Percentiles rank a stretch among this genome's conserved stretches.
These are phyloP conservation scores for Pythium insidiosum DNA, from an alignment of 352 stramenopile species.

Conservation along the genomic window DNA sequence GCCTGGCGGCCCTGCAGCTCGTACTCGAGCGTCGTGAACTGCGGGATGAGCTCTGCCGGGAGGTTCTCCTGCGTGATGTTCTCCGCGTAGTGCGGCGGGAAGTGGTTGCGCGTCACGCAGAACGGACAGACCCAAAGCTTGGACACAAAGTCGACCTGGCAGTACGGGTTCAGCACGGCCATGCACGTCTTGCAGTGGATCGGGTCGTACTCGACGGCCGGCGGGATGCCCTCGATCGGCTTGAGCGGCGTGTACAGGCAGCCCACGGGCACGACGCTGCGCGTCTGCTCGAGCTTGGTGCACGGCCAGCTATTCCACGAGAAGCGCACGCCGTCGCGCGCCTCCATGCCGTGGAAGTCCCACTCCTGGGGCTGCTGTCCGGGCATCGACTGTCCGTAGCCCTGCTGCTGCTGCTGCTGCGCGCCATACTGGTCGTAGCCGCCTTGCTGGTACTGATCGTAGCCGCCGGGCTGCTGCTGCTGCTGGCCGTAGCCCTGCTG, in stretches of 20 bases:
- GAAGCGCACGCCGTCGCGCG: conserved; percentile 93
- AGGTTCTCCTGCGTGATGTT: conserved; percentile 98
- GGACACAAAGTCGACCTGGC: conserved; percentile 97
- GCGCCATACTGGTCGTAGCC: conserved; percentile 24
- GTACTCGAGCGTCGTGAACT: conserved; percentile 99
- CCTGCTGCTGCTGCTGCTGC: conserved; percentile 18
- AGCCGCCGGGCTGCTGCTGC: conserved; percentile 28
- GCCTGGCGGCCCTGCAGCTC: conserved; percentile 91
- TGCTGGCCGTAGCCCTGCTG: conserved; percentile 26
- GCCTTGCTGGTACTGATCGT: conserved; percentile 34
- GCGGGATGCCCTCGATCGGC: conserved; percentile 91
- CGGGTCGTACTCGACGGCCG: conserved; percentile 95
- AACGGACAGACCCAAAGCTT: conserved; percentile 99
- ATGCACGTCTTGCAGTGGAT: conserved; percentile 97
- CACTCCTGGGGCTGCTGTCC: conserved; percentile 77
- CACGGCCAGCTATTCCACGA: conserved; percentile 99
- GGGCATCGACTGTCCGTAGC: conserved; percentile 21
- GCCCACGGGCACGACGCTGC: conserved; percentile 95
- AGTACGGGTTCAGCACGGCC: conserved; percentile 98
- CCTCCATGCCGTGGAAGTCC: conserved; percentile 81
- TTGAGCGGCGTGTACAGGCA: conserved; percentile 97
- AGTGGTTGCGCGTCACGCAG: conserved; percentile 98
- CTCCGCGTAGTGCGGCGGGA: conserved; percentile 91
- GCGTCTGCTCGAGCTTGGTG: conserved; percentile 96
- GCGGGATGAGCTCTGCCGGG: conserved; percentile 97